These are phyloP conservation scores for Fusarium setosum DNA, from an alignment of 2,329 filamentous ascomycete genomes.

Conservation along the genomic window DNA sequence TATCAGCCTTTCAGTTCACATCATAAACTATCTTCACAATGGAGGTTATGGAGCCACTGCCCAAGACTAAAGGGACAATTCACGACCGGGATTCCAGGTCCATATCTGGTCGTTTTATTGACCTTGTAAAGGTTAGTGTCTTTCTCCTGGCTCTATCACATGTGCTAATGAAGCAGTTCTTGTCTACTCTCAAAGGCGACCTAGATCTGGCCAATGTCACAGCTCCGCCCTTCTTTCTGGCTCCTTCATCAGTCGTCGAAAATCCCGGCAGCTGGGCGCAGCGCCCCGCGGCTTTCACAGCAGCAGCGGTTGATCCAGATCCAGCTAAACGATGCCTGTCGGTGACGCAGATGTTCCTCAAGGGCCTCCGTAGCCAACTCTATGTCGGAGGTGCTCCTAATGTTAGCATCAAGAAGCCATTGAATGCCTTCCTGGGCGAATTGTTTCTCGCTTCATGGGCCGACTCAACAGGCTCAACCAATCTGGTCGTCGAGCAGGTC, in stretches of 20 bases:
- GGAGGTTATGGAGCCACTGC: slow-evolving; percentile 16
- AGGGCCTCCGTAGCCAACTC: slow-evolving; percentile 58
- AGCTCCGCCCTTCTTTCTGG: slow-evolving; percentile 61
- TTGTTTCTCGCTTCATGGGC: slow-evolving; percentile 58
- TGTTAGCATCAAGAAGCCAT: slow-evolving; percentile 63
- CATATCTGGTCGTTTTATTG: slow-evolving; percentile 25
- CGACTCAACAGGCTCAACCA: slow-evolving; percentile 42
- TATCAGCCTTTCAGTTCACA: too few relatives aligned
- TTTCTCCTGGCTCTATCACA: too few relatives aligned
- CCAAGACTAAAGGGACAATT: slow-evolving; percentile 17
- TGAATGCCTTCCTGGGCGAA: slow-evolving; percentile 65
- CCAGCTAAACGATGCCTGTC: slow-evolving; percentile 57
- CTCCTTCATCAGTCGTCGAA: slow-evolving; percentile 61
- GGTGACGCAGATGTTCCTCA: slow-evolving; percentile 60
- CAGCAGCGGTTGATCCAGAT: slow-evolving; percentile 57
- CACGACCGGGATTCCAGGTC: slow-evolving; percentile 27
- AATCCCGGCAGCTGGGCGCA: slow-evolving; percentile 63
- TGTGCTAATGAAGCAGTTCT: slow-evolving; percentile 23
- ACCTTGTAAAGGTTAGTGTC: slow-evolving; percentile 32
- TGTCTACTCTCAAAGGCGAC: slow-evolving; percentile 52
- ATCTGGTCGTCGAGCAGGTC: slow-evolving; percentile 58
- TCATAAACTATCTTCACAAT: too few relatives aligned
- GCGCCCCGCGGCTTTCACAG: slow-evolving; percentile 59
- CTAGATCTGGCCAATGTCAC: slow-evolving; percentile 62
- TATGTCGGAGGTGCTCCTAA: slow-evolving; percentile 59